A percentile compares a stretch with the other conserved stretches of the same genome.
These are phyloP conservation scores for Globisporangium viniferum DNA, from an alignment of 352 stramenopile genomes.

Conservation along the genomic window DNA sequence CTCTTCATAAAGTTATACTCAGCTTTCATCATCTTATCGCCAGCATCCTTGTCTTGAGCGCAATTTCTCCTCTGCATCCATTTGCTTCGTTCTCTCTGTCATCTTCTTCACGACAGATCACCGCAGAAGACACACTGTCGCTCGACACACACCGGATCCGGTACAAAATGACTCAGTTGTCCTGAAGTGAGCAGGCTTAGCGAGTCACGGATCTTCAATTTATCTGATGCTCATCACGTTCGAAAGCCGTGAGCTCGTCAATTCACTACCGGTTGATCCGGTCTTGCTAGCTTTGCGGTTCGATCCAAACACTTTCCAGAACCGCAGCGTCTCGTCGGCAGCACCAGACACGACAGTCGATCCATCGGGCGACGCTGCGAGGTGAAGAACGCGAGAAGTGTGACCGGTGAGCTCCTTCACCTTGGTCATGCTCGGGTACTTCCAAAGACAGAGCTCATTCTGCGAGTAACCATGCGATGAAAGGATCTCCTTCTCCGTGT, in stretches of 20 bases:
- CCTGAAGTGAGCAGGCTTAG: not conserved
- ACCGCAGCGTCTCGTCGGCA: slow-evolving; percentile 98
- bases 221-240: slow-evolving; percentile 85
- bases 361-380: slow-evolving; percentile 96
- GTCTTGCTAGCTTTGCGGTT: slow-evolving; percentile 74
- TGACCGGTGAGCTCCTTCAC: slow-evolving; percentile 98
- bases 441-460: slow-evolving; percentile 98
- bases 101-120: not conserved
- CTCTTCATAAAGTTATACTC: slow-evolving; percentile 11
- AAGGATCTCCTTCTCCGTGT: slow-evolving; percentile 92
- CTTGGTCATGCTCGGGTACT: slow-evolving; percentile 98
- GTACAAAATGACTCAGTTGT: not conserved
- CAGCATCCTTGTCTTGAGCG: not conserved
- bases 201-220: slow-evolving; percentile 1
- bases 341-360: slow-evolving; percentile 96
- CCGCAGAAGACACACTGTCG: not conserved
- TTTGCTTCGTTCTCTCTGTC: not conserved
- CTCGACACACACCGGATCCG: not conserved
- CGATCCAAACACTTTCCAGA: slow-evolving; percentile 98
- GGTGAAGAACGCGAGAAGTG: slow-evolving; percentile 95
- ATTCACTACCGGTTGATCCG: slow-evolving; percentile 43
- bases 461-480: slow-evolving; percentile 97
- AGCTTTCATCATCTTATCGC: slow-evolving; percentile 7
- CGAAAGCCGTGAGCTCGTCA: slow-evolving; percentile 67
- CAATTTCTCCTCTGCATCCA: not conserved